Evolutionary conservation across 139 green algal genomes (phyloP), one percentile per base, ranked within the genome.

Genomic region (Raphidocelis subcapitata): DNA sequence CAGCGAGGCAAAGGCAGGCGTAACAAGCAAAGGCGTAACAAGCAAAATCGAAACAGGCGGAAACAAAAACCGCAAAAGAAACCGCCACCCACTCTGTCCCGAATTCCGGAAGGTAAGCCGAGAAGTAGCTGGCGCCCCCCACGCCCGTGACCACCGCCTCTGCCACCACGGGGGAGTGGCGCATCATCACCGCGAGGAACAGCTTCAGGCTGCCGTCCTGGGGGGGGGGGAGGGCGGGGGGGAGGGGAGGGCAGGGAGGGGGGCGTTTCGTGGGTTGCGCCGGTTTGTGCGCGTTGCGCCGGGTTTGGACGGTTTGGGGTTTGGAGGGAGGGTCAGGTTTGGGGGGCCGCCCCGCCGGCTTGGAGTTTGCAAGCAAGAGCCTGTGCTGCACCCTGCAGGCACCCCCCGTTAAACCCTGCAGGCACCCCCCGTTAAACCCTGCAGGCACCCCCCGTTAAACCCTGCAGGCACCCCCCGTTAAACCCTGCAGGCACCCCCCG

Each of bases 161-260:
- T 23, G 78, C 78, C 0, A 93, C 69, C 26, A 79, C 60, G 5
- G 87, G 86, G 5, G 72, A 23, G 31, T 66, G 60, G 29, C 74
- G 32, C 67, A 98, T 84, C 81, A 97, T 75, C 35, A 90, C 77
- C 21, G 81, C 89, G 31, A 98, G 79, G 77, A 92, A 97, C 35
- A 98, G 68, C 46, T 80, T 81, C 26, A 88, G 61, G 36, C 68
- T 83, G 35, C 74, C 86, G 46, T 98, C 92, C 84, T 96, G 88
- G 54, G 59, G 70, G 0, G 32, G 29, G 28, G 1, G 3, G 5
- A 23, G n/a, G 2, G 23, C n/a, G 18, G 26, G 23, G n/a, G n/a
- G n/a, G n/a, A n/a, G n/a, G n/a, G n/a, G n/a, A n/a, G n/a, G n/a
- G n/a, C n/a, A n/a, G n/a, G 28, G 3, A 10, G 28, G 54, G 52